Evolutionary conservation across 305 asterid species (phyloP), one percentile per base, ranked within the genome.

Genomic region (Rubia tinctorum): DNA sequence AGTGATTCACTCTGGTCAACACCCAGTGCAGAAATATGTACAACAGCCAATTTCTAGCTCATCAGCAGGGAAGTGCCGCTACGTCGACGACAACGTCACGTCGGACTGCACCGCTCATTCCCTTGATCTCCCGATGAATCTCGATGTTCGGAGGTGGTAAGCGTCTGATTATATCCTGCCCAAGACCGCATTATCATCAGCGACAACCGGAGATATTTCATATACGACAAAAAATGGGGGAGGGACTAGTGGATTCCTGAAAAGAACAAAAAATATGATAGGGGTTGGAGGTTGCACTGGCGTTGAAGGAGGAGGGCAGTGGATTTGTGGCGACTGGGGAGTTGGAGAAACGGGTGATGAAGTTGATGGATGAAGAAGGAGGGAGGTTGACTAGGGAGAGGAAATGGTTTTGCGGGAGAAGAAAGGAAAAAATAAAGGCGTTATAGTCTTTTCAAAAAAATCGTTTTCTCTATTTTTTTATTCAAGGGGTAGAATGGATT

Each of bases 21-120:
- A 84, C 58, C 78, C 77, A 37, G 68, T 75, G 53, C 95, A 84
- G 74, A 87, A 84, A 70, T 86, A 79, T 78, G 72, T 80, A 53
- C 96, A 87, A n/a, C 94, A 84, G 80, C 83, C 88, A 40, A 82
- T 82, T 74, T 62, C 68, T 73, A 84, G 84, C 75, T 79, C 86
- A 2, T 92, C 93, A 10, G 8, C 17, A 8, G 85, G 86, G 0
- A 71, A 82, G 69, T 90, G 96, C 83, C 71, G 96, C 4, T 20
- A 30, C 84, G 82, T 83, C 72, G 91, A 83, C 73, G 90, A 84
- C 12, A 82, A 72, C 17, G 8, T 84, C 0, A 58, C 64, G 0
- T 71, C 44, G 0, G 98, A 94, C 60, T 94, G 98, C 80, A 83
- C 97, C 0, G 95, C 97, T 0, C 98, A 91, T 45, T 94, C 98